Evolutionary conservation across 1,139 yeast genomes (phyloP).

Genomic region (Suhomyces coccinellae): DNA sequence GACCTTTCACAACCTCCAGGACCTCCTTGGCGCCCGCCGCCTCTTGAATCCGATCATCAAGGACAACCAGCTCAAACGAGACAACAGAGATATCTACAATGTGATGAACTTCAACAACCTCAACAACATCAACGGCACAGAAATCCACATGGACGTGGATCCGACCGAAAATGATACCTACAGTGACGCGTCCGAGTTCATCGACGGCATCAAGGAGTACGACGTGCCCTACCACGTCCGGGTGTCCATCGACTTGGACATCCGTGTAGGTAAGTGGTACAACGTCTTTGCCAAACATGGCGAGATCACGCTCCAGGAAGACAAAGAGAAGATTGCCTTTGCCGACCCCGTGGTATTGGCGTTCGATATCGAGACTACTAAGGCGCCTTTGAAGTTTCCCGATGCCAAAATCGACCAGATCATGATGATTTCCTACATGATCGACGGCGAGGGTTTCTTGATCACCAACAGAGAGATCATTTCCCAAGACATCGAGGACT

Average conservation of each 20-base stretch:
- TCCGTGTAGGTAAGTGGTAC: slow-evolving; percentile 97
- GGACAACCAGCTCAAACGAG: slow-evolving; percentile 63
- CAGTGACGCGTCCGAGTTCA: slow-evolving; percentile 60
- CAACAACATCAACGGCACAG: slow-evolving; percentile 23
- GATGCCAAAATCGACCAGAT: slow-evolving; percentile 90
- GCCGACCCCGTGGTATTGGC: slow-evolving; percentile 98
- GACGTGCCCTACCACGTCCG: slow-evolving; percentile 98
- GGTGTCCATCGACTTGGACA: slow-evolving; percentile 82
- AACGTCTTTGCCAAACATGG: slow-evolving; percentile 67
- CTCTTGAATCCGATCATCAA: slow-evolving; percentile 66
- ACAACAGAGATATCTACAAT: slow-evolving; percentile 70
- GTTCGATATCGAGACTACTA: slow-evolving; percentile 96
- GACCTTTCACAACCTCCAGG: slow-evolving; percentile 72
- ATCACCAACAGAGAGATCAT: slow-evolving; percentile 95
- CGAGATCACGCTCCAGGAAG: slow-evolving; percentile 56
- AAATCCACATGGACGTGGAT: slow-evolving; percentile 17
- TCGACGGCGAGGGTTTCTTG: slow-evolving; percentile 93
- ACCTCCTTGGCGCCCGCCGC: slow-evolving; percentile 73
- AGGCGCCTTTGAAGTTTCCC: slow-evolving; percentile 94
- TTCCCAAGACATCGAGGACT: slow-evolving; percentile 92
- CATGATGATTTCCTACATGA: slow-evolving; percentile 99
- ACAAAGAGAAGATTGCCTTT: slow-evolving; percentile 79
- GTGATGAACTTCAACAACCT: slow-evolving; percentile 48
- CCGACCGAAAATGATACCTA: slow-evolving; percentile 18
- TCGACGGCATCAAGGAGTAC: slow-evolving; percentile 85